phyloP scores from a whole-genome alignment of 2,329 filamentous ascomycete species.

The Phialocephala sp. region DNA sequence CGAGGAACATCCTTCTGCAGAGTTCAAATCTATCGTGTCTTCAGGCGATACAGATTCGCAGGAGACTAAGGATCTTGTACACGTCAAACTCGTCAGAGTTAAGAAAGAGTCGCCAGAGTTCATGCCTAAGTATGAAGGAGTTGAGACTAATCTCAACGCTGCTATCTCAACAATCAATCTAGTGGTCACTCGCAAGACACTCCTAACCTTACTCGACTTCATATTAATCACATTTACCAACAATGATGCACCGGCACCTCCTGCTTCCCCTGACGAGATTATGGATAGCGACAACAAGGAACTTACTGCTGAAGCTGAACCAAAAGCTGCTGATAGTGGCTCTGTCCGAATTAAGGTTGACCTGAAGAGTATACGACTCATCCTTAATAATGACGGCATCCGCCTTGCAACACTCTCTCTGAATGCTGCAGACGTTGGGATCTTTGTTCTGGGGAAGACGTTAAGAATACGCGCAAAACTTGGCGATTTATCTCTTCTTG shows the following conservation, averaged over 20 bases:
- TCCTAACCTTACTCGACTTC: slow-evolving; percentile 93
- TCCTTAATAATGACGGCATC: slow-evolving; percentile 97
- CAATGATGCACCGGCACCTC: slow-evolving; percentile 54
- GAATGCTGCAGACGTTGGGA: slow-evolving; percentile 87
- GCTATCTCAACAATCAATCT: slow-evolving; percentile 95
- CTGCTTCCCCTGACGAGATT: slow-evolving; percentile 35
- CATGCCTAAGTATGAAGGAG: slow-evolving; percentile 86
- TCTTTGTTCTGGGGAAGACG: slow-evolving; percentile 83
- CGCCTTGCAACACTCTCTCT: slow-evolving; percentile 90
- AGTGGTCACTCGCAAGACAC: slow-evolving; percentile 89
- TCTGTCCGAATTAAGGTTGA: slow-evolving; percentile 90
- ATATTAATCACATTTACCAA: slow-evolving; percentile 89
- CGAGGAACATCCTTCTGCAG: slow-evolving; percentile 76
- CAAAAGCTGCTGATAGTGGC: slow-evolving; percentile 31
- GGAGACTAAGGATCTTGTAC: slow-evolving; percentile 80
- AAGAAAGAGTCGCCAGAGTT: slow-evolving; percentile 94
- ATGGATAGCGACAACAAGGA: slow-evolving; percentile 49
- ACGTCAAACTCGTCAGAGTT: slow-evolving; percentile 87
- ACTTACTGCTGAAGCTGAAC: slow-evolving; percentile 5
- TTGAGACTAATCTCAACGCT: slow-evolving; percentile 91
- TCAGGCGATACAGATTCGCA: slow-evolving; percentile 77
- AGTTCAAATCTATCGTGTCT: slow-evolving; percentile 98
- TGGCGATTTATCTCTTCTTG: slow-evolving; percentile 85
- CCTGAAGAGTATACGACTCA: slow-evolving; percentile 89
- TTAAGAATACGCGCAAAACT: slow-evolving; percentile 89